phyloP scores from a whole-genome alignment of 2,329 filamentous ascomycete species.

The Aspergillus transmontanensis region DNA sequence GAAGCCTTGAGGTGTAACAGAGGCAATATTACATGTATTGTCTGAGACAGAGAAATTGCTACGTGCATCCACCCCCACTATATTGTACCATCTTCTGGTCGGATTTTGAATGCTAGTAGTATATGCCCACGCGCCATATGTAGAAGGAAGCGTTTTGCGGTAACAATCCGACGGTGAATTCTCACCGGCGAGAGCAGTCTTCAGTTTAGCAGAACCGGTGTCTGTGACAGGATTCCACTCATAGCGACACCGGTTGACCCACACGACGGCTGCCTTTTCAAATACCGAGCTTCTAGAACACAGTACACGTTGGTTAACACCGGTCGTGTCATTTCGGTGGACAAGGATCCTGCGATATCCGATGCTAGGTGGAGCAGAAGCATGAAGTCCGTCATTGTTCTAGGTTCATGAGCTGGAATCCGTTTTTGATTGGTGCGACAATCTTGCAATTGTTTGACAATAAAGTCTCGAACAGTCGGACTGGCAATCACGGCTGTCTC shows the following conservation, averaged over 20 bases:
- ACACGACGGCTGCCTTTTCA: background rate
- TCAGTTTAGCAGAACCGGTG: background rate
- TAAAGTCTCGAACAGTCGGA: background rate
- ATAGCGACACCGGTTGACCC: background rate
- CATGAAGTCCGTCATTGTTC: background rate
- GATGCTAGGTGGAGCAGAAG: background rate
- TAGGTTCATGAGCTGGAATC: background rate
- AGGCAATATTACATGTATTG: background rate
- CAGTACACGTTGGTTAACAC: background rate
- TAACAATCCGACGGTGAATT: background rate
- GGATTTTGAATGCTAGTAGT: background rate
- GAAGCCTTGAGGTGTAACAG: background rate
- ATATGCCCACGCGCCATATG: background rate
- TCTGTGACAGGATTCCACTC: background rate
- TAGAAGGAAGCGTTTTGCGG: background rate
- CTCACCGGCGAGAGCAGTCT: background rate
- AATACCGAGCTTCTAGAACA: background rate
- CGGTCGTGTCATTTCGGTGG: background rate
- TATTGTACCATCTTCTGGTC: background rate
- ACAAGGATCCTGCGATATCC: background rate
- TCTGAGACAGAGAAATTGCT: background rate
- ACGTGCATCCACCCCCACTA: background rate
- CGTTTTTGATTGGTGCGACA: background rate
- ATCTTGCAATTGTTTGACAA: background rate
- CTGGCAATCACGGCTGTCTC: constrained; percentile 15